Evolutionary conservation across 345 rosid species (phyloP).

Genomic region (sweet orange (Citrus sinensis)): DVS_A1.0 CM039169.1:6413001-6413500

Average conservation of each 20-base stretch:
- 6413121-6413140: not conserved
- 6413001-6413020: not conserved
- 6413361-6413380: slow-evolving; percentile 18
- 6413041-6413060: not conserved
- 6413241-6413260: not conserved
- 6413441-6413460: slow-evolving; percentile 11
- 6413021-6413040: not conserved
- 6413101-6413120: not conserved
- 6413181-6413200: not conserved
- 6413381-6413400: slow-evolving; percentile 19
- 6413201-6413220: not conserved
- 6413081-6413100: not conserved
- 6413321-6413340: not conserved
- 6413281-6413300: not conserved
- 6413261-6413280: not conserved
- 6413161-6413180: not conserved
- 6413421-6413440: slow-evolving; percentile 10
- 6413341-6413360: slow-evolving; percentile 16
- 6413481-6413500: not conserved
- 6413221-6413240: not conserved
- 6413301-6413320: not conserved
- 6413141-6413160: not conserved
- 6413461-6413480: slow-evolving; percentile 9
- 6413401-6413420: slow-evolving; percentile 18
- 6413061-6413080: no score